Percentiles rank a stretch among this genome's conserved stretches.
Conservation (phyloP, 2,329 filamentous ascomycete species). For the Cladosporium sp. region DNA sequence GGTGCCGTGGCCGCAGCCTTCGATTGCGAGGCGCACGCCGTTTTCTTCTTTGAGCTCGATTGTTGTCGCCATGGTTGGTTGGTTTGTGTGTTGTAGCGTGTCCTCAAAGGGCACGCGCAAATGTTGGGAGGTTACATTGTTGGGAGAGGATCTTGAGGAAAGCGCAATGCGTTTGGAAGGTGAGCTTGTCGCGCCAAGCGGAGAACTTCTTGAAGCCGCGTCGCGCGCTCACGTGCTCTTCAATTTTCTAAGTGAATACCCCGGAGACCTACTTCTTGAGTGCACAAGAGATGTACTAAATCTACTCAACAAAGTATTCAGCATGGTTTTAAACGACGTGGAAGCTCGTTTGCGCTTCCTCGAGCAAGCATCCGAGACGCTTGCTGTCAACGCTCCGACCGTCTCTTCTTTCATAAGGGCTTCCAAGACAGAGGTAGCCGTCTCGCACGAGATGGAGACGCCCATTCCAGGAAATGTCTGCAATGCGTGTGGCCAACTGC, state of each 20-base stretch:
- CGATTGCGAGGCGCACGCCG: conserved; percentile 74
- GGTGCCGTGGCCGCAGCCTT: conserved; percentile 91
- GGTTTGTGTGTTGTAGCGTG: background rate
- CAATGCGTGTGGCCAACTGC: background rate
- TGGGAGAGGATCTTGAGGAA: background rate
- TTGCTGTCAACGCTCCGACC: conserved; percentile 1
- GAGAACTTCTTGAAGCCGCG: conserved; percentile 1
- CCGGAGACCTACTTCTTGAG: background rate
- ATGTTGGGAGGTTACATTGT: conserved; percentile 7
- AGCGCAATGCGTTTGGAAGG: background rate
- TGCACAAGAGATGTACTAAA: background rate
- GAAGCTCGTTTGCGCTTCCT: conserved; percentile 1
- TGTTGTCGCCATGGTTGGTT: conserved; percentile 4
- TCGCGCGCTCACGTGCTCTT: conserved; percentile 13
- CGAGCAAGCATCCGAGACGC: background rate
- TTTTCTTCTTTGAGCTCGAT: conserved; percentile 23
- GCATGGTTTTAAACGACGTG: background rate
- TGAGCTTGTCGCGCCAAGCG: conserved; percentile 10
- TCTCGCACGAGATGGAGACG: background rate
- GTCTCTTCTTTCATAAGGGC: conserved; percentile 1
- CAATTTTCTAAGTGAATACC: conserved; percentile 14
- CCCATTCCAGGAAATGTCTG: background rate
- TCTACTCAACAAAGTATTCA: background rate
- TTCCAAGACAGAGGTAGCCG: background rate
- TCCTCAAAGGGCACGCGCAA: background rate